Percentiles rank a stretch among this genome's conserved stretches.
These are phyloP conservation scores for Ustilago vetiveriae DNA, from an alignment of 1,284 basidiomycete species.

Conservation along the genomic window DNA sequence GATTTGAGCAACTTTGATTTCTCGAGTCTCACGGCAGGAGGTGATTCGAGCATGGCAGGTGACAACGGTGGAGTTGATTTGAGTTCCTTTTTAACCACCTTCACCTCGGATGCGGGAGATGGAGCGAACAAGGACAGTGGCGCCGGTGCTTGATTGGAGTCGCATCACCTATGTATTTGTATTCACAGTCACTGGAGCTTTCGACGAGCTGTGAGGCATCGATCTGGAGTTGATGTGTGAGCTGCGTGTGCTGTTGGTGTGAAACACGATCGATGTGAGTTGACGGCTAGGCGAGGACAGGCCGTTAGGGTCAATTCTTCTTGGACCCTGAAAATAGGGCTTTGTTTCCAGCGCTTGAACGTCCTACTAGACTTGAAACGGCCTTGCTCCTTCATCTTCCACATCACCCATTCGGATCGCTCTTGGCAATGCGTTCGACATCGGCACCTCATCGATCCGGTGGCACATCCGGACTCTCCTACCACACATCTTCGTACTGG, in stretches of 20 bases:
- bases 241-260: too few relatives aligned
- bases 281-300: too few relatives aligned
- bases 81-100: constrained; percentile 65
- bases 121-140: constrained; percentile 65
- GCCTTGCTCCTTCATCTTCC: too few relatives aligned
- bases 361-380: too few relatives aligned
- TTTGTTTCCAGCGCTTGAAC: too few relatives aligned
- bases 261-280: too few relatives aligned
- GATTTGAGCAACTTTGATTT: constrained; percentile 49
- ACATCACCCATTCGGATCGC: too few relatives aligned
- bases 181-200: background rate
- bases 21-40: constrained; percentile 30
- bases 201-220: too few relatives aligned
- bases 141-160: background rate
- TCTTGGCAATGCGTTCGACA: background rate
- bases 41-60: constrained; percentile 65
- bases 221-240: too few relatives aligned
- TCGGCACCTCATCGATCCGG: background rate
- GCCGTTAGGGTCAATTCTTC: too few relatives aligned
- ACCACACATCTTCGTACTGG: constrained; percentile 58
- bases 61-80: constrained; percentile 62
- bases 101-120: constrained; percentile 23
- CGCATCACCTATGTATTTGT: constrained; percentile 25
- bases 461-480: constrained; percentile 5
- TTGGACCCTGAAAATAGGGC: too few relatives aligned